Evolutionary conservation across 2,329 filamentous ascomycete genomes (phyloP).

Genomic region (Colletotrichum siamense): DNA sequence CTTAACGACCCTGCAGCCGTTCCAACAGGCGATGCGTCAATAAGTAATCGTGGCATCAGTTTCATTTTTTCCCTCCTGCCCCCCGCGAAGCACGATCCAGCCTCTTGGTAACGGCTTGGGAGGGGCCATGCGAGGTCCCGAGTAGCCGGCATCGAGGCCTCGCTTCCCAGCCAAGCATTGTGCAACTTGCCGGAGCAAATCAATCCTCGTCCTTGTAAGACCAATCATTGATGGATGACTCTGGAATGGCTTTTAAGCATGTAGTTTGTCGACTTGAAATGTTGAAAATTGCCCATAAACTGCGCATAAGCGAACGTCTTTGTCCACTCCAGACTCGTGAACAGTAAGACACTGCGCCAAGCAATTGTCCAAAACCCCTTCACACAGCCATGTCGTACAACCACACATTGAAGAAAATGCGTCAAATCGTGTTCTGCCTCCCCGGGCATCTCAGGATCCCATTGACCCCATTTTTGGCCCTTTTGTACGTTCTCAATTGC

Average conservation of each 20-base stretch:
- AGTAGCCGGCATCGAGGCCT: background rate
- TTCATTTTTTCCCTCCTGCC: background rate
- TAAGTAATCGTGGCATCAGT: background rate
- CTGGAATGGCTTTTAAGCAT: no score
- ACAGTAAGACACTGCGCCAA: background rate
- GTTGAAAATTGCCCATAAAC: background rate
- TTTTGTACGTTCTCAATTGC: conserved; percentile 7
- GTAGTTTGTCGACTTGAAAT: background rate
- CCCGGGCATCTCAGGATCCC: background rate
- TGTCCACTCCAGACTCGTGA: background rate
- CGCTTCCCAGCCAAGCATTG: background rate
- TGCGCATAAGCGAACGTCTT: background rate
- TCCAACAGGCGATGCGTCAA: background rate
- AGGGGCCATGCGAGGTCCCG: background rate
- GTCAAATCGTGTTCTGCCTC: background rate
- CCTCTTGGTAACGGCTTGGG: background rate
- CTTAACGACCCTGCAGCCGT: background rate
- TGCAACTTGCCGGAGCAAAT: background rate
- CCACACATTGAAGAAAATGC: background rate
- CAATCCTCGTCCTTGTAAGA: background rate
- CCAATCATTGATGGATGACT: background rate
- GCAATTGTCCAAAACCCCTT: background rate
- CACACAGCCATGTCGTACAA: background rate
- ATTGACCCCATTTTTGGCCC: background rate
- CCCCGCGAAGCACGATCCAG: background rate